A percentile compares a stretch with the other conserved stretches of the same genome.
Conservation (phyloP, 805 yeast species). For the Yarrowia yakushimensis region DNA sequence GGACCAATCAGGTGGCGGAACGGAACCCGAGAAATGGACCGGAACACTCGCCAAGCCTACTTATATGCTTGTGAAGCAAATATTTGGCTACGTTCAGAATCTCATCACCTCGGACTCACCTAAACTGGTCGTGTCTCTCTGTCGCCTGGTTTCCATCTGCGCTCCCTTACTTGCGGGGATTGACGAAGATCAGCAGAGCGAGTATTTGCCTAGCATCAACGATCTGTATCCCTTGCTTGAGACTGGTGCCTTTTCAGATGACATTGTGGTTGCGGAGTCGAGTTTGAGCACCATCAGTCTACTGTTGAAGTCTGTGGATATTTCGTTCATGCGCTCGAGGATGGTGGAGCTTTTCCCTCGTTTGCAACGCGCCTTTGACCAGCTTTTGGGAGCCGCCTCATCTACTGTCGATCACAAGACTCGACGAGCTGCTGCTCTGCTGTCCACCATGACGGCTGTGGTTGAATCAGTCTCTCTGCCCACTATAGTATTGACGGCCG, state of each 20-base stretch:
- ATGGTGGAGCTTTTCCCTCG: constrained; percentile 30
- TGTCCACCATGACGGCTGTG: neutral
- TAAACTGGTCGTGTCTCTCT: constrained; percentile 52
- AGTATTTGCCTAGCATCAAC: constrained; percentile 50
- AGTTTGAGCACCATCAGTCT: constrained; percentile 35
- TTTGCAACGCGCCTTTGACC: constrained; percentile 27
- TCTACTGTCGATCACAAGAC: constrained; percentile 6
- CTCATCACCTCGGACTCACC: constrained; percentile 64
- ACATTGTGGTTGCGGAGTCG: constrained; percentile 36
- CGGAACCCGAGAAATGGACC: constrained; percentile 47
- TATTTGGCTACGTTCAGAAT: constrained; percentile 66
- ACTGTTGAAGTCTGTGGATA: constrained; percentile 34
- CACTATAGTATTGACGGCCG: neutral
- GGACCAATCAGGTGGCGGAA: constrained; percentile 28
- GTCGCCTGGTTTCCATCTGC: constrained; percentile 46
- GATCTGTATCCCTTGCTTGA: constrained; percentile 50
- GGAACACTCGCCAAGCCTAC: constrained; percentile 62
- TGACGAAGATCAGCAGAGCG: constrained; percentile 33
- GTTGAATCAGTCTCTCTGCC: neutral
- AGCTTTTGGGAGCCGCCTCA: neutral
- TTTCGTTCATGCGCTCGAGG: constrained; percentile 39
- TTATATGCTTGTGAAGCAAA: constrained; percentile 56
- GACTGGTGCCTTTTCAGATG: constrained; percentile 35
- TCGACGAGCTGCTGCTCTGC: neutral
- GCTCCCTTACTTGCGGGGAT: constrained; percentile 56